Conservation (phyloP, 192 early-diverging fungal species). For the Backusella tuberculispora region DNA sequence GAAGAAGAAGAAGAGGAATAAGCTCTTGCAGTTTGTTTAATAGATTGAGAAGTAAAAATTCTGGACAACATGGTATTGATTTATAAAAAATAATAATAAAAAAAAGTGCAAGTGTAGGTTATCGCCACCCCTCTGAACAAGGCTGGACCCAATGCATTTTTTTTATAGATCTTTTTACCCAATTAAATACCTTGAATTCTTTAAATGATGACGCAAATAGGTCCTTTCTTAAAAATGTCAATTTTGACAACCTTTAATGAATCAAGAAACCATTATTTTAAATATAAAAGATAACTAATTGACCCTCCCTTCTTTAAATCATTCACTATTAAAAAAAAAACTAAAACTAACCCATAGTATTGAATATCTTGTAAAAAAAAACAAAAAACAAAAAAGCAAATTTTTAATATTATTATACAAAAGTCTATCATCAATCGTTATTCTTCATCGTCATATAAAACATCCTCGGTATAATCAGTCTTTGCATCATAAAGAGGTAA, state of each 20-base stretch:
- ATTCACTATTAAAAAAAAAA: too few species aligned
- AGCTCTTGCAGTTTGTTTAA: neutral
- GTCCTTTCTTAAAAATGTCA: too few species aligned
- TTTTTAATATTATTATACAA: neutral
- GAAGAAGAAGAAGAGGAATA: conserved; percentile 27
- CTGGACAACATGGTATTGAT: neutral
- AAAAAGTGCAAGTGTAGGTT: neutral
- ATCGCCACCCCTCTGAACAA: neutral
- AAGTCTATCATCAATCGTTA: neutral
- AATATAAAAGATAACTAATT: too few species aligned
- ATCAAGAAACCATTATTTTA: neutral
- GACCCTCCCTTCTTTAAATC: too few species aligned
- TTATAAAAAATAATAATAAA: neutral
- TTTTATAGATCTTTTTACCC: neutral
- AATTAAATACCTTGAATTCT: neutral
- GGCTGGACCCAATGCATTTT: neutral
- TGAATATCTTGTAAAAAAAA: too few species aligned
- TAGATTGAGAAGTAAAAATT: conserved; percentile 15
- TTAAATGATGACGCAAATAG: neutral
- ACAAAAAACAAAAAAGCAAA: too few species aligned
- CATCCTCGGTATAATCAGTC: conserved; percentile 32
- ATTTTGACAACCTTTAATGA: neutral
- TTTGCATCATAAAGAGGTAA: conserved; percentile 85
- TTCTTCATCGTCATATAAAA: conserved; percentile 4
- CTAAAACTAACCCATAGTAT: too few species aligned